These are phyloP conservation scores for Vigna trinervia DNA, from an alignment of 306 rosid species.

Conservation along the genomic window DNA sequence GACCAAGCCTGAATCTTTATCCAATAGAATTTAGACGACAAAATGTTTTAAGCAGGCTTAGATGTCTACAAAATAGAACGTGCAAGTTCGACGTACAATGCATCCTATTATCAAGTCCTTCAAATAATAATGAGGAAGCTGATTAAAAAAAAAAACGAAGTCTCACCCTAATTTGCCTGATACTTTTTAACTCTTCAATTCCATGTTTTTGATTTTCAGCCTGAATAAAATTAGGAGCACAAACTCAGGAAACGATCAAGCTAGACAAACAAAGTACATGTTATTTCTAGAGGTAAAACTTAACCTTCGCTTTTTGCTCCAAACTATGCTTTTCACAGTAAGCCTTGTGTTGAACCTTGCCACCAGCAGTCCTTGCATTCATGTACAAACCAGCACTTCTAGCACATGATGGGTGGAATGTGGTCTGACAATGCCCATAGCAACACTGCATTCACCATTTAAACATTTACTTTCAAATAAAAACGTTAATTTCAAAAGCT, in stretches of 20 bases:
- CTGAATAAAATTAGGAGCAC: constrained; percentile 54
- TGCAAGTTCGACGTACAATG: not conserved
- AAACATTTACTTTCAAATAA: constrained; percentile 30
- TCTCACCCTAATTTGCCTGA: constrained; percentile 89
- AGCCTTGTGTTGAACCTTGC: constrained; percentile 91
- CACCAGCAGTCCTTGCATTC: constrained; percentile 69
- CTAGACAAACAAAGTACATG: constrained; percentile 21
- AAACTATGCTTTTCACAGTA: constrained; percentile 92
- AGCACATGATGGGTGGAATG: constrained; percentile 92
- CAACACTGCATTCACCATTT: constrained; percentile 75
- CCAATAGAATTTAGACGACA: constrained; percentile 1
- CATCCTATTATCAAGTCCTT: not conserved
- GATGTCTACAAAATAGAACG: constrained; percentile 9
- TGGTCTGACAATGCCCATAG: constrained; percentile 85
- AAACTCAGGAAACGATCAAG: constrained; percentile 28
- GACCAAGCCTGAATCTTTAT: not conserved
- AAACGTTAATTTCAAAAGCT: constrained; percentile 21
- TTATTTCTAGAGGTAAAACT: constrained; percentile 7
- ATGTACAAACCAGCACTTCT: constrained; percentile 86
- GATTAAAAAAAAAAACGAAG: not conserved
- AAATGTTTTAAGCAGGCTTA: constrained; percentile 1
- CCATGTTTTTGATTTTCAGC: constrained; percentile 92
- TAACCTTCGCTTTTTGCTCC: constrained; percentile 94
- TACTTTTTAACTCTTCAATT: constrained; percentile 79
- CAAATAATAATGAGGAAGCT: constrained; percentile 6